phyloP scores from a whole-genome alignment of 495 filamentous ascomycete species.

The Xylona heveae region DNA sequence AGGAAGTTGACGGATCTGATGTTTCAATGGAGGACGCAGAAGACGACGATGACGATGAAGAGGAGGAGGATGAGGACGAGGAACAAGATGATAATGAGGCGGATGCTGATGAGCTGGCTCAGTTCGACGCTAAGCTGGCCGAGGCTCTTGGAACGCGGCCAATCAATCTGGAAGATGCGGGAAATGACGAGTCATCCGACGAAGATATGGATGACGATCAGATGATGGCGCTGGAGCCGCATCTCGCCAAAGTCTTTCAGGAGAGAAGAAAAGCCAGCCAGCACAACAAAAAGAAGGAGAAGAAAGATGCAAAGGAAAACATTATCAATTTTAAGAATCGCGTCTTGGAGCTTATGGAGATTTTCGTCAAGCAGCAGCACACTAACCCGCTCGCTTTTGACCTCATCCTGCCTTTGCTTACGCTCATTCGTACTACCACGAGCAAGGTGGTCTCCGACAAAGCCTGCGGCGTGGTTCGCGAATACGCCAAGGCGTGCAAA shows the following conservation, averaged over 20 bases:
- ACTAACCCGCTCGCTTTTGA: constrained; percentile 39
- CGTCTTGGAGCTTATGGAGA: constrained; percentile 67
- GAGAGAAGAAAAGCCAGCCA: constrained; percentile 35
- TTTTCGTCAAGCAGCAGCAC: constrained; percentile 67
- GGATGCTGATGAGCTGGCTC: constrained; percentile 20
- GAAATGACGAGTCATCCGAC: constrained; percentile 23
- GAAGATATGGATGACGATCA: constrained; percentile 85
- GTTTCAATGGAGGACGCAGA: too few relatives aligned
- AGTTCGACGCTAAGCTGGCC: constrained; percentile 60
- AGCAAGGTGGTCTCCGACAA: constrained; percentile 55
- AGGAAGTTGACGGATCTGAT: constrained; percentile 27
- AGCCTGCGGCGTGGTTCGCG: constrained; percentile 41
- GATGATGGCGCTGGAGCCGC: constrained; percentile 75
- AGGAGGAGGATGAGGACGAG: constrained; percentile 7
- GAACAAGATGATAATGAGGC: constrained; percentile 6
- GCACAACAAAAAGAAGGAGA: constrained; percentile 50
- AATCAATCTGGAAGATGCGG: constrained; percentile 23
- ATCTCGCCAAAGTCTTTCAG: constrained; percentile 64
- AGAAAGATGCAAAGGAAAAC: constrained; percentile 68
- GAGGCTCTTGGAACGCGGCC: constrained; percentile 45
- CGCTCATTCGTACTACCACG: constrained; percentile 34
- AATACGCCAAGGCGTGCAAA: constrained; percentile 51
- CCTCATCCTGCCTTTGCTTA: constrained; percentile 43
- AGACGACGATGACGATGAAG: constrained; percentile 19
- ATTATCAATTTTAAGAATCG: constrained; percentile 91